Conservation (phyloP, 306 rosid species). For the Medicago truncatula region DNA sequence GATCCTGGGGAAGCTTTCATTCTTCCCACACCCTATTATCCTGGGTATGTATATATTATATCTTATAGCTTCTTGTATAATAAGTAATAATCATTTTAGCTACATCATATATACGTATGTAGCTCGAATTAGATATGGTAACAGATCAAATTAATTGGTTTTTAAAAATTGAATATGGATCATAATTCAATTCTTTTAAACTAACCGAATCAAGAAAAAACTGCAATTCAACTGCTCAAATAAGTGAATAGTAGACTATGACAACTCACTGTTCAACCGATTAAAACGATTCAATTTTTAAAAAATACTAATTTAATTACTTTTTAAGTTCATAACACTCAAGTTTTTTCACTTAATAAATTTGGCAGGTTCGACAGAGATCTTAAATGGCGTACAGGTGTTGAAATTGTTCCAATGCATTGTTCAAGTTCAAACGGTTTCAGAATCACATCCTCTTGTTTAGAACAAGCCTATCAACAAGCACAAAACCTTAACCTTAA, state of each 20-base stretch:
- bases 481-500: slow-evolving; percentile 57
- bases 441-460: slow-evolving; percentile 60
- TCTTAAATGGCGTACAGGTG: slow-evolving; percentile 81
- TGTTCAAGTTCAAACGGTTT: slow-evolving; percentile 80
- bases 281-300: no score
- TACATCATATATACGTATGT: no score
- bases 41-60: slow-evolving; percentile 57
- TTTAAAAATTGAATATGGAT: no score
- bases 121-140: no score
- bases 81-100: no score
- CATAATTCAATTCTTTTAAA: no score
- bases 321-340: not conserved
- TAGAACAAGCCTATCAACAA: slow-evolving; percentile 63
- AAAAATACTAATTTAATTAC: not conserved
- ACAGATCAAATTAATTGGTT: no score
- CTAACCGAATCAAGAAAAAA: no score
- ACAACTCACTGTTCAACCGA: no score
- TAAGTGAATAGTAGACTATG: no score
- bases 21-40: slow-evolving; percentile 89
- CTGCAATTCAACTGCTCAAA: no score
- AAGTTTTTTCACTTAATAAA: not conserved
- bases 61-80: not conserved
- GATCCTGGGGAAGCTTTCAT: slow-evolving; percentile 85
- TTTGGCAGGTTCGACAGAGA: slow-evolving; percentile 78
- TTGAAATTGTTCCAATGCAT: slow-evolving; percentile 75